Conservation (phyloP, 495 filamentous ascomycete genomes). For the Aspergillus baeticus region DNA sequence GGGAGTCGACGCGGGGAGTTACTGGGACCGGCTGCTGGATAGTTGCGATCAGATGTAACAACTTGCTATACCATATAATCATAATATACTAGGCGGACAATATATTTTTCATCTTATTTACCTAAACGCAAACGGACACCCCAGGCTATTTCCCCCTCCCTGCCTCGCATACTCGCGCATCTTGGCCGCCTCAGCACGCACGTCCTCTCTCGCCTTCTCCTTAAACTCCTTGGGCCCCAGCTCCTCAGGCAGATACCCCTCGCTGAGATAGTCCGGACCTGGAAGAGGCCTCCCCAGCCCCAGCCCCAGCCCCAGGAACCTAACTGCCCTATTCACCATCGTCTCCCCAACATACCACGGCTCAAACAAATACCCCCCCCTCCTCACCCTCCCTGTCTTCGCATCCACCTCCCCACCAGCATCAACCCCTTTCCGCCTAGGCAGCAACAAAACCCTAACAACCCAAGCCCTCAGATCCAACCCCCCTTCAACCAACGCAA, state of each 20-base stretch:
- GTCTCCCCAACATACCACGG: conserved; percentile 7
- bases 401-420: not conserved
- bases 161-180: conserved; percentile 6
- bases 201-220: not conserved
- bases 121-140: conserved; percentile 7
- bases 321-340: not conserved
- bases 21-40: conserved; percentile 10
- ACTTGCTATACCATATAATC: not conserved
- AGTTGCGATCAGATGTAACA: not conserved
- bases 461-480: not conserved
- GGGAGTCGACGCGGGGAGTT: not conserved
- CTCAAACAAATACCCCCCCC: not conserved
- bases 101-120: not conserved
- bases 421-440: not conserved
- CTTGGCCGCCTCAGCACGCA: not conserved
- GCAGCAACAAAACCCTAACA: not conserved
- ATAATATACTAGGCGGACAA: not conserved
- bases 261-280: conserved; percentile 2
- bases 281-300: not conserved
- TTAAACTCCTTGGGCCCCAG: conserved; percentile 7
- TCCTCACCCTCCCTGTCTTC: not conserved
- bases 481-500: not conserved
- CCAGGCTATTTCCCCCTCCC: not conserved
- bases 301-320: no score
- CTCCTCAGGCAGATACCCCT: conserved; percentile 8